These are phyloP conservation scores for Pisolithus microcarpus DNA, from an alignment of 768 basidiomycete species.

Conservation along the genomic window DNA sequence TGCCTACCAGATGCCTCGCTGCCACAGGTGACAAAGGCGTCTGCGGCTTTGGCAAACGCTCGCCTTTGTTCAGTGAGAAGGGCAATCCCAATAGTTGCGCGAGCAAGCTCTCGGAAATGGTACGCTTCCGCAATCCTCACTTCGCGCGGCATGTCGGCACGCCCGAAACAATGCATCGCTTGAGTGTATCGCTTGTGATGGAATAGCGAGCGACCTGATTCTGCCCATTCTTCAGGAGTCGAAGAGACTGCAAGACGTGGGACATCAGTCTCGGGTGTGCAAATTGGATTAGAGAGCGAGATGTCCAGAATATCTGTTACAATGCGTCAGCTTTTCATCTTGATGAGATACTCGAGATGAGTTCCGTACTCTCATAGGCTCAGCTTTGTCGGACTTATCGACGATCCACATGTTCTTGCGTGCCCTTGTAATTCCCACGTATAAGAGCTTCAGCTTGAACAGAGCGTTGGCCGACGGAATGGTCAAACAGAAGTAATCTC, in stretches of 20 bases:
- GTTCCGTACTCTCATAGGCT: slow-evolving; percentile 46
- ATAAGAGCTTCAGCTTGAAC: slow-evolving; percentile 56
- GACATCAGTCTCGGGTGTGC: slow-evolving; percentile 34
- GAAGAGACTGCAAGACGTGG: slow-evolving; percentile 51
- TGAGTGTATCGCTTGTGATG: slow-evolving; percentile 37
- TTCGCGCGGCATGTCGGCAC: slow-evolving; percentile 38
- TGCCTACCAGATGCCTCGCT: slow-evolving; percentile 18
- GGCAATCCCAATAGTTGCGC: slow-evolving; percentile 33
- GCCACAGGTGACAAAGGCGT: slow-evolving; percentile 42
- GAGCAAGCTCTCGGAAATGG: slow-evolving; percentile 36
- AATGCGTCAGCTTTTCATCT: not conserved
- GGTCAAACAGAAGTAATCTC: not conserved
- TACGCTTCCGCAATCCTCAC: slow-evolving; percentile 45
- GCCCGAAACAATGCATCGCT: slow-evolving; percentile 47
- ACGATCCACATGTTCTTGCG: slow-evolving; percentile 65
- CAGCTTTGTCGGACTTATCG: slow-evolving; percentile 49
- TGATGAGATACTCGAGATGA: not conserved
- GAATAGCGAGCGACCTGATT: slow-evolving; percentile 37
- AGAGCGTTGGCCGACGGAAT: not conserved
- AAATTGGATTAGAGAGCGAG: slow-evolving; percentile 39
- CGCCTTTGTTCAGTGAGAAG: slow-evolving; percentile 16
- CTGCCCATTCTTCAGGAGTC: slow-evolving; percentile 39
- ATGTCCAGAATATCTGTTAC: slow-evolving; percentile 45
- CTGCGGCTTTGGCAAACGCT: slow-evolving; percentile 41
- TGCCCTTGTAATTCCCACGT: slow-evolving; percentile 66